Conservation (phyloP, 441 rosid genomes). For the Gossypium gossypioides region DNA sequence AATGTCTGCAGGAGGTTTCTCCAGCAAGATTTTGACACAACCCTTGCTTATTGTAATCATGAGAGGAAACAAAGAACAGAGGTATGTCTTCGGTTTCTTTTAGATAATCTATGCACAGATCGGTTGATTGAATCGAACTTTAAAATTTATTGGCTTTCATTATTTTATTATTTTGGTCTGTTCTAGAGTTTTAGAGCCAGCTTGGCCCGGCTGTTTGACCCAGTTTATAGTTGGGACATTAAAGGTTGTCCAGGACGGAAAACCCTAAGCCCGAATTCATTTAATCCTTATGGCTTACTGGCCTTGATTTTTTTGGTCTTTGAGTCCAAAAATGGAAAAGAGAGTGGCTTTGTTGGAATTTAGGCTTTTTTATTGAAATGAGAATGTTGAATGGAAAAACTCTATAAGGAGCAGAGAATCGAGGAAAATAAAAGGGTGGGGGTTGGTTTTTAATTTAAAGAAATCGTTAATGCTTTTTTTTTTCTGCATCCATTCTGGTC, state of each 20-base stretch:
- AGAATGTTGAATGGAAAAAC: constrained; percentile 4
- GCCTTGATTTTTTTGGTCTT: neutral
- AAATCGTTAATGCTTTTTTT: neutral
- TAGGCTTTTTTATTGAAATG: neutral
- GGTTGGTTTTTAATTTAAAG: too few species aligned
- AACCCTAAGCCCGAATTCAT: neutral
- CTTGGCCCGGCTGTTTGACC: neutral
- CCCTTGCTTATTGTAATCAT: constrained; percentile 75
- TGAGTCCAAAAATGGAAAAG: neutral
- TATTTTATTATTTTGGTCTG: neutral
- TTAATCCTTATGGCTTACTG: neutral
- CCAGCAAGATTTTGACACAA: constrained; percentile 87
- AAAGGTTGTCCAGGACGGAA: neutral
- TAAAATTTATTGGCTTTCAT: neutral
- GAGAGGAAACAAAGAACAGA: constrained; percentile 92
- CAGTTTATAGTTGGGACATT: neutral
- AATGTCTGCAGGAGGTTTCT: constrained; percentile 61
- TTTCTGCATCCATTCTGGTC: neutral
- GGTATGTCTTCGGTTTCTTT: constrained; percentile 31
- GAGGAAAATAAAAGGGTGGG: too few species aligned
- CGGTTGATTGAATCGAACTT: neutral
- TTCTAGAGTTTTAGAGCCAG: neutral
- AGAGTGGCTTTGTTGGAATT: neutral
- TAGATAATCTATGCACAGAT: neutral
- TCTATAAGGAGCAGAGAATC: neutral